Conservation (phyloP, 495 filamentous ascomycete species). For the Podospora fimiseda region DNA sequence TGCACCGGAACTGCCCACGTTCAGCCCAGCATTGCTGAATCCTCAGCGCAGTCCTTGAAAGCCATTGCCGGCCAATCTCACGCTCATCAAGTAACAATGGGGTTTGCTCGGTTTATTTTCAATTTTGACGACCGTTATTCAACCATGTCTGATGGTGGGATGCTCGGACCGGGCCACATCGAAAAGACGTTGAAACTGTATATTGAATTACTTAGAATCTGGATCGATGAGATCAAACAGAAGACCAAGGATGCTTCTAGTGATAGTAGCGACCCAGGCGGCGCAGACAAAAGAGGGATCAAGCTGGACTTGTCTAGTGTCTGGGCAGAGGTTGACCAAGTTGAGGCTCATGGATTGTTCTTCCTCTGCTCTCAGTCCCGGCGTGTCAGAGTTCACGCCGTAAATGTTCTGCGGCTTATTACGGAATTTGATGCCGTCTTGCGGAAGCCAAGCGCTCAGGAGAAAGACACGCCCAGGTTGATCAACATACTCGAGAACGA, state of each 20-base stretch:
- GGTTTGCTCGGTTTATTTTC: constrained; percentile 95
- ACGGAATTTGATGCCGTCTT: constrained; percentile 91
- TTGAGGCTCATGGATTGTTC: constrained; percentile 96
- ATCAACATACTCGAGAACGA: constrained; percentile 90
- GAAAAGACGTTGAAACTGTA: constrained; percentile 90
- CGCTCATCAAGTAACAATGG: constrained; percentile 93
- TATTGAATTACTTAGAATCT: constrained; percentile 88
- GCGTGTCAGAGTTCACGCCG: constrained; percentile 79
- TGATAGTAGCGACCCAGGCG: constrained; percentile 54
- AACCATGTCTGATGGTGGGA: constrained; percentile 95
- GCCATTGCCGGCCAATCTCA: constrained; percentile 90
- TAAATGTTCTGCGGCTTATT: constrained; percentile 85
- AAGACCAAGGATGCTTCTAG: constrained; percentile 69
- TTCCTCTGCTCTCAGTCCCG: constrained; percentile 95
- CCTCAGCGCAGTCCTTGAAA: constrained; percentile 87
- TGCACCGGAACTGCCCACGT: constrained; percentile 97
- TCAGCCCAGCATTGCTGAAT: constrained; percentile 82
- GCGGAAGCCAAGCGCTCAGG: constrained; percentile 50
- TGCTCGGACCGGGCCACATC: constrained; percentile 92
- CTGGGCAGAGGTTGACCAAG: constrained; percentile 88
- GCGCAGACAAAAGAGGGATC: constrained; percentile 52
- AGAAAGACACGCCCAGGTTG: constrained; percentile 60
- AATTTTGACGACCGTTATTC: constrained; percentile 95
- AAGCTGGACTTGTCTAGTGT: constrained; percentile 83
- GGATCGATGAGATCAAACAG: constrained; percentile 90